Evolutionary conservation across 2,329 filamentous ascomycete species (phyloP).

Genomic region (Sclerotinia nivalis): DNA sequence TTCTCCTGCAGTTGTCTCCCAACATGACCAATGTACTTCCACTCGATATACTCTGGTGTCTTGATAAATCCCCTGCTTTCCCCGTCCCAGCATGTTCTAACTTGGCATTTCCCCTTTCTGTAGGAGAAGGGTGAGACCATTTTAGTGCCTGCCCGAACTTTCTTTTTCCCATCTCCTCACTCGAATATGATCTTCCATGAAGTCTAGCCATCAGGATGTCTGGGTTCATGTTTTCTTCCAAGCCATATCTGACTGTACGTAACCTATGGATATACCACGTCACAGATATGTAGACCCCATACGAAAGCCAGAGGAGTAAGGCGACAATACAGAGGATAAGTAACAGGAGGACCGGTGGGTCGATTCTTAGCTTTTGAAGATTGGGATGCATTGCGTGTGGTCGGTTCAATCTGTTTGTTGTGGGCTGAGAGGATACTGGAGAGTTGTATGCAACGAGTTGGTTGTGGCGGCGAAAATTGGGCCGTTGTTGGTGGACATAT

Average conservation of each 20-base stretch:
- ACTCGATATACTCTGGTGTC: conserved; percentile 12
- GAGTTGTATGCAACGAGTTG: conserved; percentile 1
- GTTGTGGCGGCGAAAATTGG: conserved; percentile 4
- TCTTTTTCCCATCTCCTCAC: not conserved
- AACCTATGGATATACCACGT: conserved; percentile 3
- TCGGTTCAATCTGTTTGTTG: not conserved
- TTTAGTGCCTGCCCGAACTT: not conserved
- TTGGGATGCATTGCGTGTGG: conserved; percentile 13
- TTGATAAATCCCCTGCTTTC: not conserved
- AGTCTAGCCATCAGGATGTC: conserved; percentile 7
- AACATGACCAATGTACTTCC: not conserved
- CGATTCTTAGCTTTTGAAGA: conserved; percentile 13
- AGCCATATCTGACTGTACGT: not conserved
- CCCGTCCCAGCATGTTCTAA: not conserved
- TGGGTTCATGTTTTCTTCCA: not conserved
- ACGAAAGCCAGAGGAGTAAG: conserved; percentile 6
- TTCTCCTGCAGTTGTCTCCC: conserved; percentile 1
- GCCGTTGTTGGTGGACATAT: not conserved
- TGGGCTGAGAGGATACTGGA: not conserved
- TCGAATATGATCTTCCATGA: not conserved
- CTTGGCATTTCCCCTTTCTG: not conserved
- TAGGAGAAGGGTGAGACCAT: not conserved
- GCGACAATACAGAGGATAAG: conserved; percentile 2
- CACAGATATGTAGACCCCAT: not conserved
- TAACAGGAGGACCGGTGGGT: not conserved